Evolutionary conservation across 345 rosid species (phyloP), one percentile per base, ranked within the genome.

Genomic region (Dimocarpus longan): DNA sequence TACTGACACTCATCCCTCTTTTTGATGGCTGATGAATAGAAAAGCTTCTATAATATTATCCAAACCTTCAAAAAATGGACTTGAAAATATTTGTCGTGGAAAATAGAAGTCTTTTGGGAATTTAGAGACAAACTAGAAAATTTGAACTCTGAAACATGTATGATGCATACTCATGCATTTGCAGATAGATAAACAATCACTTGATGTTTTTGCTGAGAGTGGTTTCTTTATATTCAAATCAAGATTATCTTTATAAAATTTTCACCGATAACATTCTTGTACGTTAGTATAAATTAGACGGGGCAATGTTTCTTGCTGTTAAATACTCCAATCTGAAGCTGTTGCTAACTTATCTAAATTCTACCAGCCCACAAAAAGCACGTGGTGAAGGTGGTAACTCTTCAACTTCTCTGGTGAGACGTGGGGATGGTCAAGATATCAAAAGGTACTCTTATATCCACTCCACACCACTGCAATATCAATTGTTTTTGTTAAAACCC

Each of bases 341-440:
- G 28, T 71, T 22, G 16, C 71, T 66, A 70, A 74, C 6, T 52
- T 56, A 2, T 68, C 6, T 24, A 75, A 50, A 16, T 32, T 16
- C 22, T 59, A 63, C 48, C 89, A 87, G 91, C 69, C 62, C 9
- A 40, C 76, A 68, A 16, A 60, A 71, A 64, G 70, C 64, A n/a
- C 24, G 56, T 15, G 68, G n/a, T 44, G 73, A 73, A 19, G 60
- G 66, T 74, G 84, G 75, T 48, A 82, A 78, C 80, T 63, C 89
- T 65, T 84, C 88, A 10, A 79, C 79, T 63, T 42, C 84, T 79
- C 85, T 78, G 81, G 85, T 83, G 48, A 84, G 85, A 46, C 77
- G 60, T 48, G 85, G 82, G 54, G 91, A 85, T 67, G 84, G 73
- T 60, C 71, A 70, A 75, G 85, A 89, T 76, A 81, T 85, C 18